Evolutionary conservation across 2,329 filamentous ascomycete species (phyloP).

Genomic region (Arthroderma uncinatum): DNA sequence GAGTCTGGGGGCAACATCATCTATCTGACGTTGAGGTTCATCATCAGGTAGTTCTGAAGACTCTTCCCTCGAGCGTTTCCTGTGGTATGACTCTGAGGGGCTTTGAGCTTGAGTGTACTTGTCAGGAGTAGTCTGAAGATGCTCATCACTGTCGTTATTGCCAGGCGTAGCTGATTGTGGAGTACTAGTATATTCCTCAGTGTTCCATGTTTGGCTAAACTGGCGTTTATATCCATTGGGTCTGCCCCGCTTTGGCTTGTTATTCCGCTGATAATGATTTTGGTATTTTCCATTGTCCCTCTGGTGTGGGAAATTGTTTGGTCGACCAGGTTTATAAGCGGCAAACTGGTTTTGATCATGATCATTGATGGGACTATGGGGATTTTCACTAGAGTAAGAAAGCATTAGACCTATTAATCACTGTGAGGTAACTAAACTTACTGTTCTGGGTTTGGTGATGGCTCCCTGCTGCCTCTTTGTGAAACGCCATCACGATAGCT

Average conservation of each 20-base stretch:
- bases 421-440: background rate
- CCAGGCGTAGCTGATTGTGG: background rate
- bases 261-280: background rate
- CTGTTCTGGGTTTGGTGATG: background rate
- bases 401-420: background rate
- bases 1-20: conserved; percentile 23
- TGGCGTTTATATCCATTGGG: background rate
- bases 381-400: background rate
- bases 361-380: background rate
- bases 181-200: background rate
- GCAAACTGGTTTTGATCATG: background rate
- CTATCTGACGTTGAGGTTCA: conserved; percentile 23
- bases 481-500: background rate
- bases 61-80: conserved; percentile 13
- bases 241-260: background rate
- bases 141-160: conserved; percentile 1
- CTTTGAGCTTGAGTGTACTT: background rate
- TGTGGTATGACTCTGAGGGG: background rate
- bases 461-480: background rate
- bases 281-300: background rate
- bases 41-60: conserved; percentile 16
- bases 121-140: background rate
- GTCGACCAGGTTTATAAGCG: background rate
- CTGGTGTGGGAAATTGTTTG: background rate
- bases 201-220: background rate